Evolutionary conservation across 139 green algal species (phyloP).

Genomic region (Closterium sp.): DNA sequence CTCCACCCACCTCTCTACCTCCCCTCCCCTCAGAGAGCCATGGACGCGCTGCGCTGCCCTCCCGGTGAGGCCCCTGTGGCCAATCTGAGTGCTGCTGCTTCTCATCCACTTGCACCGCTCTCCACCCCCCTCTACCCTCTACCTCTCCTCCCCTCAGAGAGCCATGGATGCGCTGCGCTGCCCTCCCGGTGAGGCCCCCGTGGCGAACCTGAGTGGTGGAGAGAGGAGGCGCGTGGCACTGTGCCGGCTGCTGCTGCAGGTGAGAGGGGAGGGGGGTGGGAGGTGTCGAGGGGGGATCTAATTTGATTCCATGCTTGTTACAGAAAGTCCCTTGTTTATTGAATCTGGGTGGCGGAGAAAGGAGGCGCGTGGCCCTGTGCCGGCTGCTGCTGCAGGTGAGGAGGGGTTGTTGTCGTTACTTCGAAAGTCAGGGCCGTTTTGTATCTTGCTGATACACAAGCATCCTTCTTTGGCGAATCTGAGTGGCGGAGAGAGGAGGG

Average conservation of each 20-base stretch:
- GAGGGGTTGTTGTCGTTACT: no score
- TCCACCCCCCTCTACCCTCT: not conserved
- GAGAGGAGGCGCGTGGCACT: conserved; percentile 75
- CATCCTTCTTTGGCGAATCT: no score
- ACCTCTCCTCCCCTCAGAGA: conserved; percentile 34
- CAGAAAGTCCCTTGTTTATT: no score
- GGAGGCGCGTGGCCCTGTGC: conserved; percentile 68
- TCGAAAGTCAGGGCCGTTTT: no score
- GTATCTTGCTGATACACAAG: no score
- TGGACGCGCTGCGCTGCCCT: conserved; percentile 75
- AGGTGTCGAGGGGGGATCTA: not conserved
- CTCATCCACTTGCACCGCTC: not conserved
- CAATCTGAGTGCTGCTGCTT: no score
- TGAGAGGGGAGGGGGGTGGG: not conserved
- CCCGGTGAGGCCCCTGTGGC: conserved; percentile 63
- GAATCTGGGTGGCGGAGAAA: conserved; percentile 73
- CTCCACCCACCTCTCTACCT: no score
- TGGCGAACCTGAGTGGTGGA: conserved; percentile 68
- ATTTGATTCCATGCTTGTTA: no score
- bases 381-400: conserved; percentile 72
- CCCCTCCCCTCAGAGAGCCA: conserved; percentile 53
- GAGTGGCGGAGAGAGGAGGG: conserved; percentile 71
- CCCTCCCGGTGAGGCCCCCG: conserved; percentile 63
- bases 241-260: conserved; percentile 74
- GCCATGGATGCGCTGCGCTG: conserved; percentile 78